phyloP scores from a whole-genome alignment of 441 rosid species.

The Brassica balearica region DNA sequence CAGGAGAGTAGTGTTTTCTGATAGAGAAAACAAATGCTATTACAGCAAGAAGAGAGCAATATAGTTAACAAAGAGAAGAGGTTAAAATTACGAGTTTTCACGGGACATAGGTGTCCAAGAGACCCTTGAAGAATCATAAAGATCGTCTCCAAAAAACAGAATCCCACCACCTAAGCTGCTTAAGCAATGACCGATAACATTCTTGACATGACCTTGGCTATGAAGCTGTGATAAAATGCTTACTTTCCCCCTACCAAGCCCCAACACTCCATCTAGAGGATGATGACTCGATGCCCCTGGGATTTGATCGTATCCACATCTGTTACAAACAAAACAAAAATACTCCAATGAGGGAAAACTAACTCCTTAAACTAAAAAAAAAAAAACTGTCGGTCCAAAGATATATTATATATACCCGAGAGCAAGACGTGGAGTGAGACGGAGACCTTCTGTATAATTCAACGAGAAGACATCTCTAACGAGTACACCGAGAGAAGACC shows the following conservation, averaged over 20 bases:
- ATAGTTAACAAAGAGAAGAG: neutral
- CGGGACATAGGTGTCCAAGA: constrained; percentile 80
- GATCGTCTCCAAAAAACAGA: constrained; percentile 87
- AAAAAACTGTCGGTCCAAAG: neutral
- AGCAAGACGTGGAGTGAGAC: constrained; percentile 71
- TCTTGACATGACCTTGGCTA: constrained; percentile 65
- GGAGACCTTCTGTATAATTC: constrained; percentile 63
- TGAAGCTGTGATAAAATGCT: constrained; percentile 85
- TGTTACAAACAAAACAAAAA: constrained; percentile 39
- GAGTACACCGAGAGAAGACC: constrained; percentile 88
- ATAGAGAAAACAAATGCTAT: constrained; percentile 4
- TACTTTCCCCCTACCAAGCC: constrained; percentile 86
- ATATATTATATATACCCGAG: constrained; percentile 65
- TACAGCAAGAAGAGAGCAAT: neutral
- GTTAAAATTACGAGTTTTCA: constrained; percentile 57
- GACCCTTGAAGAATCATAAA: constrained; percentile 69
- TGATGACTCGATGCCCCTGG: constrained; percentile 70
- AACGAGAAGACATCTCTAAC: constrained; percentile 74
- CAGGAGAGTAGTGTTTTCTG: constrained; percentile 82
- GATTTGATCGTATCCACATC: constrained; percentile 89
- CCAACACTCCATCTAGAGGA: constrained; percentile 93
- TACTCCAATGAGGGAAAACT: constrained; percentile 22
- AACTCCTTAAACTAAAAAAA: neutral
- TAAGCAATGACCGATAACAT: constrained; percentile 87
- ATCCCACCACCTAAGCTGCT: constrained; percentile 86